A percentile compares a stretch with the other conserved stretches of the same genome.
These are phyloP conservation scores for Glycine tomentella DNA, from an alignment of 306 rosid genomes.

Conservation along the genomic window DNA sequence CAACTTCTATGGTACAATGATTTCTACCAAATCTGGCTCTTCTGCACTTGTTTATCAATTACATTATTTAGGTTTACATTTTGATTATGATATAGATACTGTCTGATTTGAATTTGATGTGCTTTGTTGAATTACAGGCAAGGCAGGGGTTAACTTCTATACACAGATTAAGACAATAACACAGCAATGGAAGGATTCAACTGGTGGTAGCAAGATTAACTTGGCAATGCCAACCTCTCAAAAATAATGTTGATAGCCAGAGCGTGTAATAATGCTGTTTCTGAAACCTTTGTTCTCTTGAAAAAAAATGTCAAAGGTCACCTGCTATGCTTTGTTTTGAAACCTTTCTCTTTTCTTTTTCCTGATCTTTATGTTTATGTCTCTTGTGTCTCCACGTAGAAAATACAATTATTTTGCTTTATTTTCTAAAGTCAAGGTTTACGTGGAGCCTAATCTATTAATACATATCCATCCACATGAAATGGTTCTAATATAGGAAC, in stretches of 20 bases:
- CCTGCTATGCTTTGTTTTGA: neutral
- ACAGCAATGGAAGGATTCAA: slow-evolving; percentile 90
- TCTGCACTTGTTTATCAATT: neutral
- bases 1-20: slow-evolving; percentile 78
- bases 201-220: slow-evolving; percentile 66
- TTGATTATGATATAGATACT: slow-evolving; percentile 15
- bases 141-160: slow-evolving; percentile 88
- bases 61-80: neutral
- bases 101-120: slow-evolving; percentile 34
- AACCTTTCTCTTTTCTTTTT: neutral
- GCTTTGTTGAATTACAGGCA: slow-evolving; percentile 60
- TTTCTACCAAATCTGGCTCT: slow-evolving; percentile 10
- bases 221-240: slow-evolving; percentile 98
- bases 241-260: slow-evolving; percentile 57
- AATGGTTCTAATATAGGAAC: neutral
- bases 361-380: neutral
- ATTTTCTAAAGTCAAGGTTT: neutral
- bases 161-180: slow-evolving; percentile 91
- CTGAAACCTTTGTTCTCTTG: neutral
- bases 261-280: neutral
- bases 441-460: neutral
- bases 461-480: neutral
- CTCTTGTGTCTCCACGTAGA: slow-evolving; percentile 3
- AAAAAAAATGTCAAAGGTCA: slow-evolving; percentile 30
- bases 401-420: neutral